Evolutionary conservation across 352 stramenopile species (phyloP).

Genomic region (Phytopythium vexans): DNA sequence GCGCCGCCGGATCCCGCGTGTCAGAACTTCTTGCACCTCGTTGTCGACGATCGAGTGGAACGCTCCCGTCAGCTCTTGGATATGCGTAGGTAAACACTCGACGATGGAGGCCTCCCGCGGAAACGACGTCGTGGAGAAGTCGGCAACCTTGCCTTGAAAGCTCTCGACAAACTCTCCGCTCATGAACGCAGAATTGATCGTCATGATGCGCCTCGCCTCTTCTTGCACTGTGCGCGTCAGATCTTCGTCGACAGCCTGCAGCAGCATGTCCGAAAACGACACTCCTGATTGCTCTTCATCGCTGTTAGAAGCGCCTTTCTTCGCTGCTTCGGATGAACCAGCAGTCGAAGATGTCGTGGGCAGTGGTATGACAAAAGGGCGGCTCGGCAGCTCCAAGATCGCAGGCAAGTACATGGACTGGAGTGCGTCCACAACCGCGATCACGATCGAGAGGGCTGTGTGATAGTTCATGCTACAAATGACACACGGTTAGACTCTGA

Average conservation of each 20-base stretch:
- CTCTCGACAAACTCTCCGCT: conserved; percentile 69
- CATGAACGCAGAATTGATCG: conserved; percentile 84
- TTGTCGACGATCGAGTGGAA: conserved; percentile 74
- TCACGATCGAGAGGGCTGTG: conserved; percentile 77
- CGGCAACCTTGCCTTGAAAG: conserved; percentile 57
- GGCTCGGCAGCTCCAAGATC: conserved; percentile 64
- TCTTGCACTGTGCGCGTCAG: conserved; percentile 55
- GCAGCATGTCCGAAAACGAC: conserved; percentile 78
- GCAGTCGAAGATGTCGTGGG: conserved; percentile 3
- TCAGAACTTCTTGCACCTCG: conserved; percentile 66
- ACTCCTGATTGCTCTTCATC: conserved; percentile 28
- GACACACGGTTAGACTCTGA: conserved; percentile 6
- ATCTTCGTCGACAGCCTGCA: conserved; percentile 78
- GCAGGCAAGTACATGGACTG: conserved; percentile 78
- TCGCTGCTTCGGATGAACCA: not conserved
- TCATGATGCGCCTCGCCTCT: conserved; percentile 82
- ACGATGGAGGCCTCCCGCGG: conserved; percentile 51
- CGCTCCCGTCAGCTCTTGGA: conserved; percentile 62
- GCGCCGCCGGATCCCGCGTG: conserved; percentile 36
- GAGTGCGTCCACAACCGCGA: conserved; percentile 77
- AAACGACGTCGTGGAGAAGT: conserved; percentile 44
- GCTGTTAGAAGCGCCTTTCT: not conserved
- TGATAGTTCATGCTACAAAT: conserved; percentile 71
- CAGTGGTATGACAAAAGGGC: conserved; percentile 55
- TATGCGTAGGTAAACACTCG: conserved; percentile 70